Conservation (phyloP, 176 grass and related monocot genomes). For the Themeda triandra region DNA sequence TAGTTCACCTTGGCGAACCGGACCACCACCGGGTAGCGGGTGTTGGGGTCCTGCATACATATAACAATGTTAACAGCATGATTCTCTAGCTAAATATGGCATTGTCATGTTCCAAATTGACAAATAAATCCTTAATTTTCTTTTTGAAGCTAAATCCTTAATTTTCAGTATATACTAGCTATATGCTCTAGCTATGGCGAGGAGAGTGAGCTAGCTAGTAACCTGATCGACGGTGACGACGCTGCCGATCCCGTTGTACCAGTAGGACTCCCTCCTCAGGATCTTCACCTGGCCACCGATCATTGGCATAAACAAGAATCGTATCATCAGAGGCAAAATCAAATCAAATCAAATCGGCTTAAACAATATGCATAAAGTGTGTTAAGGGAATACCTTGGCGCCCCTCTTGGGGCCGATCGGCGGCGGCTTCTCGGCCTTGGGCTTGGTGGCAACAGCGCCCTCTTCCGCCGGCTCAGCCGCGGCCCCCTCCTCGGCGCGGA, state of each 20-base stretch:
- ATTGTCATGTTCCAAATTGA: not conserved
- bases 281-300: slow-evolving; percentile 71
- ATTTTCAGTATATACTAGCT: not conserved
- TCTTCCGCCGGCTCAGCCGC: slow-evolving; percentile 20
- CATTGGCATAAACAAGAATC: not conserved
- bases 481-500: slow-evolving; percentile 52
- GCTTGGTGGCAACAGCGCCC: slow-evolving; percentile 35
- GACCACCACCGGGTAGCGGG: slow-evolving; percentile 79
- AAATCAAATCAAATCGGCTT: no score
- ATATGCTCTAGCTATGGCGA: not conserved
- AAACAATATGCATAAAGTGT: no score
- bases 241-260: slow-evolving; percentile 82
- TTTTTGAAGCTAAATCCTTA: no score
- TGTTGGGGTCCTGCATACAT: slow-evolving; percentile 59
- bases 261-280: slow-evolving; percentile 92
- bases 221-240: slow-evolving; percentile 92
- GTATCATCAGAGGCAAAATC: not conserved
- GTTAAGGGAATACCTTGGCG: no score
- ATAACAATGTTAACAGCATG: no score
- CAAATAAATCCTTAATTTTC: not conserved
- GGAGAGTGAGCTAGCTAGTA: not conserved
- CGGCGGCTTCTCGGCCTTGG: slow-evolving; percentile 60
- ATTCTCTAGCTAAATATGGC: not conserved
- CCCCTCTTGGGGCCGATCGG: slow-evolving; percentile 87
- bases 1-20: slow-evolving; percentile 88